These are phyloP conservation scores for Blastobotrys aristatus DNA, from an alignment of 1,139 yeast genomes.

Conservation along the genomic window DNA sequence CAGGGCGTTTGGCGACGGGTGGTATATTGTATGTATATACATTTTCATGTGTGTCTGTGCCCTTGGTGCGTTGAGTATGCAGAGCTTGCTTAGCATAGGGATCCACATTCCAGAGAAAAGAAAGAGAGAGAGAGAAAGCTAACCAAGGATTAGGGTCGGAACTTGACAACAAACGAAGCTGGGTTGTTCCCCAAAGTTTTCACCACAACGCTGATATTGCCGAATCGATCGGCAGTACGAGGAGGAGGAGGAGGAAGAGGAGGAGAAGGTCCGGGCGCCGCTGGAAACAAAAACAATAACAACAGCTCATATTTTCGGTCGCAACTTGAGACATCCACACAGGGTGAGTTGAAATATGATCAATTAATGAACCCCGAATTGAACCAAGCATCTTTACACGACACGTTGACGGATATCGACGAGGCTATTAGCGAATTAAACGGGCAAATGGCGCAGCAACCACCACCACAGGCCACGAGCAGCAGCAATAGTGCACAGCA, in stretches of 20 bases:
- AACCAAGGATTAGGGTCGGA: conserved; percentile 51
- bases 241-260: conserved; percentile 11
- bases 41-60: no score
- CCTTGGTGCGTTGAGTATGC: no score
- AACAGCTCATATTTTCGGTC: neutral
- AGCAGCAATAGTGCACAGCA: no score
- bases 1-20: conserved; percentile 92
- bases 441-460: conserved; percentile 1
- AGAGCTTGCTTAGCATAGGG: no score
- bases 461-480: neutral
- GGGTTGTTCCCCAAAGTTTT: conserved; percentile 90
- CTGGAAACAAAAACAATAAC: conserved; percentile 6
- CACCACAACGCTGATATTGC: conserved; percentile 36
- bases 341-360: neutral
- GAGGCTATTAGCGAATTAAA: conserved; percentile 69
- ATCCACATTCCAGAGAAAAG: neutral
- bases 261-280: no score
- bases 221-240: conserved; percentile 12
- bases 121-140: neutral
- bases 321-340: conserved; percentile 4
- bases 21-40: conserved; percentile 65
- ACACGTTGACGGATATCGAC: conserved; percentile 77
- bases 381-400: conserved; percentile 41
- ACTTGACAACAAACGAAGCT: conserved; percentile 60
- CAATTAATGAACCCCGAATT: conserved; percentile 22